Conservation (phyloP, 441 rosid genomes). For the Raphanus hybrid region DNA sequence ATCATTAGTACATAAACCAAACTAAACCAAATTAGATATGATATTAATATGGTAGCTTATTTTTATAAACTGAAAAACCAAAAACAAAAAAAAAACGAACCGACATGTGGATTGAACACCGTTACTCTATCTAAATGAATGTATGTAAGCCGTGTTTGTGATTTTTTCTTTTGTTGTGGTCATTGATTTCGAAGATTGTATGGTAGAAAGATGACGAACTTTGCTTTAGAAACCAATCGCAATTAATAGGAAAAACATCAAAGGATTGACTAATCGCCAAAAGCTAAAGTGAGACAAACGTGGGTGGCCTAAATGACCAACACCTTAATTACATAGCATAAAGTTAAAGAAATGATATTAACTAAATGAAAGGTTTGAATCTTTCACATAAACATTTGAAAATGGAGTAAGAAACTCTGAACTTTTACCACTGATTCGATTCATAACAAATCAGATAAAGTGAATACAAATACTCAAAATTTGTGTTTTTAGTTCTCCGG, state of each 20-base stretch:
- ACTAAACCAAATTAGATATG: too few relatives aligned
- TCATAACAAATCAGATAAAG: constrained; percentile 5
- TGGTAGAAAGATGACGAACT: too few relatives aligned
- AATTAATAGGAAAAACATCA: too few relatives aligned
- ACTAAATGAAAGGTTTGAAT: background rate
- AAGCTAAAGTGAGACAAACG: background rate
- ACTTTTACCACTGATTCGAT: constrained; percentile 1
- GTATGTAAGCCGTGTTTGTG: too few relatives aligned
- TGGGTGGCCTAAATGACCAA: background rate
- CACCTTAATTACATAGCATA: background rate
- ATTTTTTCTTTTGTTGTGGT: too few relatives aligned
- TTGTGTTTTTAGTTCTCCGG: constrained; percentile 4
- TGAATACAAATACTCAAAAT: background rate
- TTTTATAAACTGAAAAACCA: background rate
- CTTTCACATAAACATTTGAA: constrained; percentile 11
- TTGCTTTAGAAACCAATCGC: background rate
- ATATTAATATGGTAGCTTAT: too few relatives aligned
- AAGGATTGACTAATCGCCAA: background rate
- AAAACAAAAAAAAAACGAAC: background rate
- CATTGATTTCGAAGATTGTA: too few relatives aligned
- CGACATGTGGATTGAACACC: background rate
- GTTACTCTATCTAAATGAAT: too few relatives aligned
- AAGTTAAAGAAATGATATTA: background rate
- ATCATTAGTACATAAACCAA: too few relatives aligned
- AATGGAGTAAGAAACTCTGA: background rate